Evolutionary conservation across 306 rosid species (phyloP).

Genomic region (Prunus armeniaca): DNA sequence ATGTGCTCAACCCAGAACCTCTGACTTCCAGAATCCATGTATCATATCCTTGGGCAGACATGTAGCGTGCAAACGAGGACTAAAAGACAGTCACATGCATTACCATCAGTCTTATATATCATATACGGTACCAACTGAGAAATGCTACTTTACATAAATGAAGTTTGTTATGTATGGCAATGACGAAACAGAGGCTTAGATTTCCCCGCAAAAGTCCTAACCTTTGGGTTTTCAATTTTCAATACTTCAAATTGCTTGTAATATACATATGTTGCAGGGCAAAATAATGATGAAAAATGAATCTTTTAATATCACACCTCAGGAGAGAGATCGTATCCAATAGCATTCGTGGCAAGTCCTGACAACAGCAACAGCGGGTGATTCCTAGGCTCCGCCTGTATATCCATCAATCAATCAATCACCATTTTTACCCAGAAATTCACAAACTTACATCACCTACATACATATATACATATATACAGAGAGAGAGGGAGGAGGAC

Average conservation of each 20-base stretch:
- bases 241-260: background rate
- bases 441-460: background rate
- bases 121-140: too few relatives aligned
- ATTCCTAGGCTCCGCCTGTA: constrained; percentile 65
- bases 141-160: too few relatives aligned
- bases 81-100: constrained; percentile 29
- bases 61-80: constrained; percentile 81
- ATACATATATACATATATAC: background rate
- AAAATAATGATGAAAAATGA: background rate
- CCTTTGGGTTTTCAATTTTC: background rate
- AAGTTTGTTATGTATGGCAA: background rate
- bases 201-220: background rate
- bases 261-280: background rate
- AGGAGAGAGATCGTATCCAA: constrained; percentile 90
- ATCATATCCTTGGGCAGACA: constrained; percentile 84
- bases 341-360: constrained; percentile 82
- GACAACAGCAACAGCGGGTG: constrained; percentile 83
- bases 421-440: background rate
- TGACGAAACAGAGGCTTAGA: background rate
- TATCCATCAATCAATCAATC: background rate
- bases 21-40: constrained; percentile 93
- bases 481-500: constrained; percentile 24
- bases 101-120: background rate
- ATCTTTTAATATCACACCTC: constrained; percentile 50
- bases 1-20: constrained; percentile 77